Base-by-base conservation (phyloP, 169 alveolate genomes). In the Neospora caninum region DNA sequence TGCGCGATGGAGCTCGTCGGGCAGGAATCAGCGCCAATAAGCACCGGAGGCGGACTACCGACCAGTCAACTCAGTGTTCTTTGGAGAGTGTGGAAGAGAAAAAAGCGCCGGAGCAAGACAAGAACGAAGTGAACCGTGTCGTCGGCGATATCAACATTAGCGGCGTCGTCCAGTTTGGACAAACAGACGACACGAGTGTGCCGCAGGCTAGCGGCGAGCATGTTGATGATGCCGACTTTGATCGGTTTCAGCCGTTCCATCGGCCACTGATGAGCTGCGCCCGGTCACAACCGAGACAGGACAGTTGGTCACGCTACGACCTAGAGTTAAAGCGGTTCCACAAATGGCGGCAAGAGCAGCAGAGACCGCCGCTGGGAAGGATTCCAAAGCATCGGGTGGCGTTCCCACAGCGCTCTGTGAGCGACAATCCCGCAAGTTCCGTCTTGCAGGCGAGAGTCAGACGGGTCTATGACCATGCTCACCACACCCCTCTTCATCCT, bases 1-100 rank as follows among this genome's bases (percentile, higher is more conserved):
- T 78, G 86, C 86, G 86, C 86, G 86, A 78, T 43, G 86, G 49
- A 13, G 86, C 86, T 10, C 86, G 86, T n/a, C 86, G 86, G 10
- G 86, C 86, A 13, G 86, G 86, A 0, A 25, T 78, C 42, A 36
- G 39, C 49, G 86, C 86, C 39, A 78, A 78, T 43, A 4, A 13
- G 4, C 22, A 4, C 4, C 41, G 86, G 45, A 2, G 86, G 86
- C 27, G 45, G 43, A n/a, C 39, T 10, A 4, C 43, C 4, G 86
- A 78, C 29, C 86, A 78, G 86, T 78, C 86, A 1, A 22, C 13
- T 13, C 86, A 78, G 42, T 78, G 86, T 43, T 16, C n/a, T 9
- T 22, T 64, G 73, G n/a, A 64, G 73, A n/a, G n/a, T n/a, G n/a
- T n/a, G n/a, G 34, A 27, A 9, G 34, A 64, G 73, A 22, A 64